Evolutionary conservation across 441 rosid species (phyloP).

Genomic region (Caryocar brasiliense): DNA sequence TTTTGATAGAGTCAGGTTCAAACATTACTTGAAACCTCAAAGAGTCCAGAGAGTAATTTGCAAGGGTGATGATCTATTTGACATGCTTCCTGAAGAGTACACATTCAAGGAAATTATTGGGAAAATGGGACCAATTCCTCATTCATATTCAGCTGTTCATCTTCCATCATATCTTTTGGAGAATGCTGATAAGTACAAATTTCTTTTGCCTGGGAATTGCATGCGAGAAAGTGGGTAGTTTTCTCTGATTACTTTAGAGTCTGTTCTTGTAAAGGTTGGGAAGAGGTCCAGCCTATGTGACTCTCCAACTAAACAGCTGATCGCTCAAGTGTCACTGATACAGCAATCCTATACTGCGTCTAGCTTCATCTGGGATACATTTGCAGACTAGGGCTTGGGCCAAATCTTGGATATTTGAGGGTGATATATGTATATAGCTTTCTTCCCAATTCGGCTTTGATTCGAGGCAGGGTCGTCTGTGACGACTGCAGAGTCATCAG

Average conservation of each 20-base stretch:
- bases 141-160: slow-evolving; percentile 71
- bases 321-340: slow-evolving; percentile 11
- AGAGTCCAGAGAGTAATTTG: slow-evolving; percentile 65
- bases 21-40: too few species aligned
- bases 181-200: slow-evolving; percentile 59
- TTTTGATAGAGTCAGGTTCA: too few species aligned
- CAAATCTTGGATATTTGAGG: slow-evolving; percentile 17
- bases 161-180: slow-evolving; percentile 67
- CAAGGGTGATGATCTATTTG: slow-evolving; percentile 58
- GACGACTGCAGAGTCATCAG: slow-evolving; percentile 13
- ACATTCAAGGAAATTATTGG: slow-evolving; percentile 60
- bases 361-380: slow-evolving; percentile 9
- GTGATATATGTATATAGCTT: slow-evolving; percentile 32
- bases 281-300: slow-evolving; percentile 16
- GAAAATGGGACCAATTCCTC: slow-evolving; percentile 65
- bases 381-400: slow-evolving; percentile 17
- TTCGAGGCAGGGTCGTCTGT: slow-evolving; percentile 19
- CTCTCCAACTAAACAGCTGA: slow-evolving; percentile 17
- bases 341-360: slow-evolving; percentile 4
- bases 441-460: slow-evolving; percentile 14
- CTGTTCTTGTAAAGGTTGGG: slow-evolving; percentile 15
- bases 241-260: not conserved
- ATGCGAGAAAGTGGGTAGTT: slow-evolving; percentile 45
- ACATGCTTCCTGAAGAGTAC: slow-evolving; percentile 84
- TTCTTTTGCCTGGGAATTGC: slow-evolving; percentile 84